phyloP scores from a whole-genome alignment of 441 rosid genomes.

The Brassica hybrid region DNA sequence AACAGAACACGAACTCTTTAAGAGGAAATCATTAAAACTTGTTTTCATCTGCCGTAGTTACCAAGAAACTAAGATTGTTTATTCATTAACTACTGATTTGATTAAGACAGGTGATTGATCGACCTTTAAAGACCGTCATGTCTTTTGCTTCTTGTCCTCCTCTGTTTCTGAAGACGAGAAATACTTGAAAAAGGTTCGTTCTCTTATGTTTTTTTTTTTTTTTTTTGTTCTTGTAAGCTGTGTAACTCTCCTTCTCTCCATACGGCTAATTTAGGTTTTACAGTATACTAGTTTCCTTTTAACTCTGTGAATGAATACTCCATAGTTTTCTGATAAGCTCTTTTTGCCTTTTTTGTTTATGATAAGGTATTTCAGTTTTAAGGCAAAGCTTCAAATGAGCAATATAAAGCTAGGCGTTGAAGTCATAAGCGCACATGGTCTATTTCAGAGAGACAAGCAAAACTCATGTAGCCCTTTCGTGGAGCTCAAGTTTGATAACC shows the following conservation, averaged over 20 bases:
- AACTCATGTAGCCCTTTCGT: constrained; percentile 74
- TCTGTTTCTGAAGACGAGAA: constrained; percentile 19
- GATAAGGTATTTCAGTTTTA: neutral
- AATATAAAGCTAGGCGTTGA: constrained; percentile 88
- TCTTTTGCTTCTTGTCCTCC: constrained; percentile 19
- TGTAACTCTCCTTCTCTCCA: neutral
- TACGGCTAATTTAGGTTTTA: neutral
- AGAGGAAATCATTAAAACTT: constrained; percentile 5
- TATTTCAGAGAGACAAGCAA: constrained; percentile 71
- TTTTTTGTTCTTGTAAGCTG: neutral
- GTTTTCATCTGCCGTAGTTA: constrained; percentile 19
- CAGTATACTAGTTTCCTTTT: neutral
- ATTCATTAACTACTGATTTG: constrained; percentile 28
- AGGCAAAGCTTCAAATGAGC: constrained; percentile 50
- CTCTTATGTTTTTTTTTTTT: neutral
- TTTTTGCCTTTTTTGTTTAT: no score
- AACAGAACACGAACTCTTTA: constrained; percentile 29
- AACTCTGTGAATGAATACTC: neutral
- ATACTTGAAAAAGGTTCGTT: constrained; percentile 23
- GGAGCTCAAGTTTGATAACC: constrained; percentile 87
- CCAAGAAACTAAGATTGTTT: constrained; percentile 27
- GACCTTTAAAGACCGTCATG: constrained; percentile 24
- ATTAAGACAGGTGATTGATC: constrained; percentile 31
- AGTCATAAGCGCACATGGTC: constrained; percentile 72
- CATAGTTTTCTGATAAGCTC: neutral